Conservation (phyloP, 805 yeast species). For the Zygosaccharomyces bisporus region DNA sequence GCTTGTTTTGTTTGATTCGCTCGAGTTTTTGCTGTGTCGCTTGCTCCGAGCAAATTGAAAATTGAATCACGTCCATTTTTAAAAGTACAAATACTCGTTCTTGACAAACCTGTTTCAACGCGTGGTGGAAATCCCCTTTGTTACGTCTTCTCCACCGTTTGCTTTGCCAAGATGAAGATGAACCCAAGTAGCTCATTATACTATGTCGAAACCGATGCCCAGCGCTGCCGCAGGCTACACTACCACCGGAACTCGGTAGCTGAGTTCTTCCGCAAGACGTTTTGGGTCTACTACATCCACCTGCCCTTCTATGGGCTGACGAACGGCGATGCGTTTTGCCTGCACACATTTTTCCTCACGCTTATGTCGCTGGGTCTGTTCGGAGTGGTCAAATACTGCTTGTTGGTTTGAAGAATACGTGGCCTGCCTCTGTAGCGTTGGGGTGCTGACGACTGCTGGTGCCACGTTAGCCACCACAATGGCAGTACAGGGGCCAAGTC, state of each 20-base stretch:
- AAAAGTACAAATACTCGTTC: constrained; percentile 1
- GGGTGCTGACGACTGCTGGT: too few relatives aligned
- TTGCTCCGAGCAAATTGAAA: background rate
- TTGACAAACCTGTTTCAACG: background rate
- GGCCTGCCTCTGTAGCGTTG: background rate
- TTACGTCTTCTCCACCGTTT: background rate
- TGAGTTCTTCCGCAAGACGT: constrained; percentile 4
- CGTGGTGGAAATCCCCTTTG: background rate
- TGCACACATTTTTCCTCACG: constrained; percentile 39
- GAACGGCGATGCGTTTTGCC: constrained; percentile 39
- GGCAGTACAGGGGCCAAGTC: background rate
- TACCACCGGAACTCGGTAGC: background rate
- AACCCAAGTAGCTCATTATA: constrained; percentile 4
- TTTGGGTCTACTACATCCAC: constrained; percentile 44
- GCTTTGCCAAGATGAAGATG: constrained; percentile 1
- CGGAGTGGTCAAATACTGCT: constrained; percentile 37
- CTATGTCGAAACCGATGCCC: constrained; percentile 6
- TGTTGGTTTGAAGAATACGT: constrained; percentile 12
- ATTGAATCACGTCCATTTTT: background rate
- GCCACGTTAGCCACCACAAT: background rate
- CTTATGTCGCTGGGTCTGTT: constrained; percentile 39
- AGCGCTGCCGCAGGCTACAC: constrained; percentile 2
- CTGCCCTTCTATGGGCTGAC: constrained; percentile 45
- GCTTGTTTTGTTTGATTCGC: background rate
- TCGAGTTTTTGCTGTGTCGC: background rate